Base-by-base conservation (phyloP, 306 rosid genomes). In the Astragalus glycyphyllos region DNA sequence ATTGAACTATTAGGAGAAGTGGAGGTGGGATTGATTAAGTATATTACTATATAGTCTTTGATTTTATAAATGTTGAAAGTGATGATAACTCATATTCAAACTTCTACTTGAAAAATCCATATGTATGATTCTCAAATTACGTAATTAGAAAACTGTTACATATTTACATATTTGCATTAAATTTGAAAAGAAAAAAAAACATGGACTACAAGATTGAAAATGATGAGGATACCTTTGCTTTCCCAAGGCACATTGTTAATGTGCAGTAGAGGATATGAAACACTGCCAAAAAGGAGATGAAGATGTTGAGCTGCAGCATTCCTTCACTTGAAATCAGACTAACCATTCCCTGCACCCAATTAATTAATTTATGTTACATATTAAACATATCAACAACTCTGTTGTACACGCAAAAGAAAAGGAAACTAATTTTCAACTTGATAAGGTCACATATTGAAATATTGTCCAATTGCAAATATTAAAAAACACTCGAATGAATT, bases 191-290 rank as follows among this genome's bases (percentile, higher is more conserved):
- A 3, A 5, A 0, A 1, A 48, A 23, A 23, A 23, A 23, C 29
- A 23, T 23, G 29, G 29, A 23, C 3, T 26, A 26, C 58, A 61
- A 1, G 66, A 70, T 53, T 60, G 76, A 61, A 77, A 8, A 34
- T 50, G 3, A 47, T 45, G 35, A 0, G 14, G 11, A 37, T 74
- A 89, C 96, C 96, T 86, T 89, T 51, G 91, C 89, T 66, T 76
- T 62, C 5, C 96, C 96, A 65, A 89, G 85, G 54, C 72, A 74
- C 88, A 89, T 89, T 6, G 96, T 89, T 12, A 89, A 63, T 20
- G 83, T 78, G 65, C 96, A 86, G 76, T 79, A 86, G 16, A 86
- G 48, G 38, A 89, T 85, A 73, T 89, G 91, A 77, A 84, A 86
- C 64, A 89, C 84, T 5, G 92, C 92, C 85, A 86, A 48, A 46